phyloP scores from a whole-genome alignment of 73 alveolate species.

The Tetrahymena thermophila region DNA sequence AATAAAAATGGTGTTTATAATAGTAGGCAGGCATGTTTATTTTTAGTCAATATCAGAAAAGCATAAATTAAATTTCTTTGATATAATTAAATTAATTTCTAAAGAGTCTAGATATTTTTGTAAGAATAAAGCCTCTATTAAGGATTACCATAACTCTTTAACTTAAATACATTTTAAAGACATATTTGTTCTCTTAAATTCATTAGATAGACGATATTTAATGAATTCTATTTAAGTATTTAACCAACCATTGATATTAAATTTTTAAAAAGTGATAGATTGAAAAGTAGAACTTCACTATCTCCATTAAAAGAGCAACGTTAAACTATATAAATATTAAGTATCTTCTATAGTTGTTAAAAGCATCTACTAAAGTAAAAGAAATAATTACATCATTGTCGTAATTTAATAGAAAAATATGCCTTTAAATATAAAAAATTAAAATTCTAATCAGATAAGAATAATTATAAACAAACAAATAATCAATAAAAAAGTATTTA shows the following conservation, averaged over 20 bases:
- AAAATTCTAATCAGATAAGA: neutral
- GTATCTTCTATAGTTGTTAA: neutral
- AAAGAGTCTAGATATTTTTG: neutral
- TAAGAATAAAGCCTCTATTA: neutral
- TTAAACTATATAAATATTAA: no score
- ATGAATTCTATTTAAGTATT: no score
- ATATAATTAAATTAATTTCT: no score
- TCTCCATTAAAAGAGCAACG: neutral
- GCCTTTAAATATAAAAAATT: neutral
- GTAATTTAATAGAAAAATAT: neutral
- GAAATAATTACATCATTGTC: neutral
- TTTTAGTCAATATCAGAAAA: no score
- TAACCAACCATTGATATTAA: no score
- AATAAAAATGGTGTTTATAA: no score
- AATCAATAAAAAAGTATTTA: neutral
- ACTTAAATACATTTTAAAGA: neutral
- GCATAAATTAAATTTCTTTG: no score
- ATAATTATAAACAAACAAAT: neutral
- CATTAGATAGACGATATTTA: no score
- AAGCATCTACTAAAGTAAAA: neutral
- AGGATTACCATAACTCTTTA: no score
- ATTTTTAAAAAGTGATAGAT: neutral
- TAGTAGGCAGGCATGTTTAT: no score
- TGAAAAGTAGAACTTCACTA: neutral
- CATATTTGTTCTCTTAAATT: neutral